Conservation (phyloP, 768 basidiomycete genomes). For the Pleurotus citrinopileatus region DNA sequence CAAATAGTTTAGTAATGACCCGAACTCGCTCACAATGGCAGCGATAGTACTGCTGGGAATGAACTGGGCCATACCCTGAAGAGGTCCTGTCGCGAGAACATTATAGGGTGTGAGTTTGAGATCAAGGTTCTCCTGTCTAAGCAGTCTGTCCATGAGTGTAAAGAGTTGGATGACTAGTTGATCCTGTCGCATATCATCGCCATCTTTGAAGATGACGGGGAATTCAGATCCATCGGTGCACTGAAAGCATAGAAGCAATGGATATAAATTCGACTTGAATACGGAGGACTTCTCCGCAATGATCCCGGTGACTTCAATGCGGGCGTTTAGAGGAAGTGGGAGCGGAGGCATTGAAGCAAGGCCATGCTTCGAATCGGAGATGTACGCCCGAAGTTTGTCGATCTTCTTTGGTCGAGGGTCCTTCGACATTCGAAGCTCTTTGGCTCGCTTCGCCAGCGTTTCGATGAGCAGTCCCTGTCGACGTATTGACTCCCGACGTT, state of each 20-base stretch:
- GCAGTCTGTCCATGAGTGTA: conserved; percentile 92
- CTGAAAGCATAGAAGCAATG: conserved; percentile 87
- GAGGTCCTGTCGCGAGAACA: conserved; percentile 87
- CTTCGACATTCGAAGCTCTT: conserved; percentile 85
- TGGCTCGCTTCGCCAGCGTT: conserved; percentile 80
- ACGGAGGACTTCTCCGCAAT: conserved; percentile 90
- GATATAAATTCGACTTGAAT: conserved; percentile 96
- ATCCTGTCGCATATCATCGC: conserved; percentile 98
- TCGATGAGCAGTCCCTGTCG: conserved; percentile 90
- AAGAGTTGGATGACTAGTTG: conserved; percentile 98
- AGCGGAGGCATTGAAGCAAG: conserved; percentile 78
- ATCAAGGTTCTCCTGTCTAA: conserved; percentile 94
- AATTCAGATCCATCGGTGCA: conserved; percentile 83
- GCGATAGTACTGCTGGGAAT: conserved; percentile 96
- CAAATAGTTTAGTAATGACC: conserved; percentile 84
- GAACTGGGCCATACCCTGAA: conserved; percentile 96
- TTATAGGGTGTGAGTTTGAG: conserved; percentile 88
- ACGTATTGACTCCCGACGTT: conserved; percentile 85
- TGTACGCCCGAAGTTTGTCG: conserved; percentile 83
- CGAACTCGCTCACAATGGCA: conserved; percentile 90
- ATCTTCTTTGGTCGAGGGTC: conserved; percentile 97
- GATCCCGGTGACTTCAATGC: conserved; percentile 80
- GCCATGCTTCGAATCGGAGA: conserved; percentile 83
- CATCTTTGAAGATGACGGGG: conserved; percentile 97
- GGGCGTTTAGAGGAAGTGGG: conserved; percentile 90